Evolutionary conservation across 345 rosid genomes (phyloP).

Genomic region (Arabis hirsuta): DNA sequence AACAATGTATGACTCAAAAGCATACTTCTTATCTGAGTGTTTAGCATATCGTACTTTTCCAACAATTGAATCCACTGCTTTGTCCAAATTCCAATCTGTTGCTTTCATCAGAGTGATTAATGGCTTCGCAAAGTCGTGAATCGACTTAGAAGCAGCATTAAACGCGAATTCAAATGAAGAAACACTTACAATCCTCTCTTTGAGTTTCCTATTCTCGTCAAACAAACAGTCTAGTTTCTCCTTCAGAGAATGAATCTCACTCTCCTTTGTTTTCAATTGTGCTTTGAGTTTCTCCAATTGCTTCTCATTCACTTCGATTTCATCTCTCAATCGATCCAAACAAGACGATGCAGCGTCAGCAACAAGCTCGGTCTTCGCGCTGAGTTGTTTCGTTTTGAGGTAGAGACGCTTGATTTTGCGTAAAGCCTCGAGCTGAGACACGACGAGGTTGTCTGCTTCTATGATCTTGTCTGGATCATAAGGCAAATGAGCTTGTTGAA

Average conservation of each 20-base stretch:
- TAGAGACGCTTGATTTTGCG: slow-evolving; percentile 46
- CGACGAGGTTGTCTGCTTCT: slow-evolving; percentile 58
- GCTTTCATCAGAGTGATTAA: slow-evolving; percentile 70
- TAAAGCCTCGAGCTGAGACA: slow-evolving; percentile 55
- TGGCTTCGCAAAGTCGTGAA: slow-evolving; percentile 68
- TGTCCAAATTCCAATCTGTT: slow-evolving; percentile 60
- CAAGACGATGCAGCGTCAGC: slow-evolving; percentile 35
- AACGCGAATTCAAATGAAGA: slow-evolving; percentile 47
- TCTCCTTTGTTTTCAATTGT: slow-evolving; percentile 44
- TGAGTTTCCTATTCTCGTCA: slow-evolving; percentile 40
- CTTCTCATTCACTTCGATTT: slow-evolving; percentile 49
- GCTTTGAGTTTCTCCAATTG: slow-evolving; percentile 50
- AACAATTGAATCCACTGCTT: slow-evolving; percentile 54
- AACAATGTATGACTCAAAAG: slow-evolving; percentile 66
- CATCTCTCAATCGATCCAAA: slow-evolving; percentile 43
- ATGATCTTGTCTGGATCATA: slow-evolving; percentile 59
- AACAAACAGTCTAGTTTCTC: slow-evolving; percentile 46
- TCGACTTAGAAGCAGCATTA: slow-evolving; percentile 52
- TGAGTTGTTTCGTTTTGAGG: slow-evolving; percentile 43
- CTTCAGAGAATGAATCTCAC: slow-evolving; percentile 45
- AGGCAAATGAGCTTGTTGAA: slow-evolving; percentile 68
- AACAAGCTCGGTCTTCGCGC: slow-evolving; percentile 32
- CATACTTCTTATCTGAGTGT: slow-evolving; percentile 63
- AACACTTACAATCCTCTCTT: slow-evolving; percentile 46
- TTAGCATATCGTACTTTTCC: slow-evolving; percentile 48